phyloP scores from a whole-genome alignment of 257 asterid species.

The Linaria vulgaris region DNA sequence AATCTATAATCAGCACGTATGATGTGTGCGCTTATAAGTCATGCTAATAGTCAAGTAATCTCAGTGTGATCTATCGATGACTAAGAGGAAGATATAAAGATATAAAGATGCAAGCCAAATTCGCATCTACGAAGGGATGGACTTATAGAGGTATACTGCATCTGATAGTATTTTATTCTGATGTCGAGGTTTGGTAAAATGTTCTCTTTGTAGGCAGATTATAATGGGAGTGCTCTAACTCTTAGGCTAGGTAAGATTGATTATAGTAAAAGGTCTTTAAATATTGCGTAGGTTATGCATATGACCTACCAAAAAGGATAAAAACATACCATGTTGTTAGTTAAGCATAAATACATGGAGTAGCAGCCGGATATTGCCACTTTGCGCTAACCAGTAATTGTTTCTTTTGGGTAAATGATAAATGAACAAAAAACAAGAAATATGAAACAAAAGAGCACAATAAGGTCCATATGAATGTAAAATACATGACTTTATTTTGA shows the following conservation, averaged over 20 bases:
- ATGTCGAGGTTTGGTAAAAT: conserved; percentile 3
- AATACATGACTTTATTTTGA: neutral
- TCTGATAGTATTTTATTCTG: neutral
- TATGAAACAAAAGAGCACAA: neutral
- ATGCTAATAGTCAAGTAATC: neutral
- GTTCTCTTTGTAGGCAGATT: neutral
- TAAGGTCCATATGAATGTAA: conserved; percentile 5
- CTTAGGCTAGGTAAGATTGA: neutral
- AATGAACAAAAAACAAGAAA: neutral
- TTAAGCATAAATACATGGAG: conserved; percentile 18
- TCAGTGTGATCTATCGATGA: no score
- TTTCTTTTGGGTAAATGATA: conserved; percentile 11
- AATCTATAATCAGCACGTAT: no score
- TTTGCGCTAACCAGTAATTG: conserved; percentile 11
- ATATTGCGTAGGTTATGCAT: neutral
- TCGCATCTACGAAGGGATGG: neutral
- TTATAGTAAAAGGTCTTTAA: neutral
- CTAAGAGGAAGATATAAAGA: neutral
- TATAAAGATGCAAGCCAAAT: neutral
- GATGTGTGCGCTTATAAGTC: no score
- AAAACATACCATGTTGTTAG: neutral
- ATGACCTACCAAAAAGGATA: neutral
- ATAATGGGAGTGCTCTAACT: conserved; percentile 2
- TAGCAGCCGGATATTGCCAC: neutral
- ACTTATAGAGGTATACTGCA: neutral